Evolutionary conservation across 2,329 filamentous ascomycete genomes (phyloP), one percentile per base, ranked within the genome.

Genomic region (Phialemonium atrogriseum): DNA sequence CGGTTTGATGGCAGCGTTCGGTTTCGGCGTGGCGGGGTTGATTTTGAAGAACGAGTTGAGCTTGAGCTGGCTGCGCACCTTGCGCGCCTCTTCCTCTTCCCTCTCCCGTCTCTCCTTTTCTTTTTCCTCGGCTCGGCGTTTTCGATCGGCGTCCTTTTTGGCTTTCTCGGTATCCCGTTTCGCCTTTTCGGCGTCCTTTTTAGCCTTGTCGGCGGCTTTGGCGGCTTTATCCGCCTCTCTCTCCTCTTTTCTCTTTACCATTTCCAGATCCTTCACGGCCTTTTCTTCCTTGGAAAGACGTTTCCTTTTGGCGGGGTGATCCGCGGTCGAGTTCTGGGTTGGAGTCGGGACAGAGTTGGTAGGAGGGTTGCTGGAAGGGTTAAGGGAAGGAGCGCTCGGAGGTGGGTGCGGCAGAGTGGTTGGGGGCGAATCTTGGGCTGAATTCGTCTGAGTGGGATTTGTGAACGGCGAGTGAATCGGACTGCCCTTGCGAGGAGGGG

Each of bases 41-140:
- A 36, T 40, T 29, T 55, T 60, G 47, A 71, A 71, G 47, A 72
- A 69, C 24, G 48, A 55, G 27, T 55, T 62, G 10, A 73, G 57
- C 37, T 51, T 64, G 44, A 55, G 56, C 52, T 66, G 70, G 32
- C 54, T 64, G 10, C 61, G 54, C 15, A 66, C 62, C 44, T 68
- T 64, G 28, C 50, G 53, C 25, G 56, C 52, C 25, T 67, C 65
- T 24, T 70, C 66, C 24, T 73, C 68, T 39, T 72, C 68, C 45
- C 66, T 69, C 41, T 68, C 63, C 18, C 56, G 56, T 43, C 59
- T 64, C 48, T 68, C 70, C 37, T 60, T 60, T 10, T 60, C 58
- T 9, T 54, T 56, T 38, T 68, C 62, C 27, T 60, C 54, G 20
- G 49, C 52, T 24, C 50, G 33, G 30, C 22, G 34, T n/a, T 50